A percentile compares a stretch with the other conserved stretches of the same genome.
Conservation (phyloP, 1,284 basidiomycete genomes). For the Melampsora americana region DNA sequence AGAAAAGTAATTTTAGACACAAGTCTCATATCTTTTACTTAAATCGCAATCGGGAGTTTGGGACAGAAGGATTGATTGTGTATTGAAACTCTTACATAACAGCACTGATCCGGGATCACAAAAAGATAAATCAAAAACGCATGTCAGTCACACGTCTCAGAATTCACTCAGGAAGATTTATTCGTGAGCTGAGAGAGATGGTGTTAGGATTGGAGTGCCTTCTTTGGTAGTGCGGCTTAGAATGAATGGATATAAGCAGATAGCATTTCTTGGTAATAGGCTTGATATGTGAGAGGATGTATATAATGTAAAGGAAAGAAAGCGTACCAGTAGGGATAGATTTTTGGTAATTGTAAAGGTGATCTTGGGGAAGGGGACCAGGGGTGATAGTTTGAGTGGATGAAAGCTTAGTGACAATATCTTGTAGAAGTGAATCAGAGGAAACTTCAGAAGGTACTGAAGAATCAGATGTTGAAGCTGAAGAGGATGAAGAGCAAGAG, state of each 20-base stretch:
- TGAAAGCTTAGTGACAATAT: background rate
- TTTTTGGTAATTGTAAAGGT: constrained; percentile 21
- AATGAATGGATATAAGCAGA: background rate
- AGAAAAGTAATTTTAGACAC: background rate
- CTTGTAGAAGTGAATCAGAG: background rate
- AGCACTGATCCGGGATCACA: too few relatives aligned
- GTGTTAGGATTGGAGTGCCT: background rate
- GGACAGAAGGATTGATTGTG: background rate
- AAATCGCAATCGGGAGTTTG: background rate
- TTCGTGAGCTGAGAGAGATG: background rate
- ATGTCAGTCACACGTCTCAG: constrained; percentile 7
- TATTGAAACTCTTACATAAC: background rate
- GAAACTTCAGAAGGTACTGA: background rate
- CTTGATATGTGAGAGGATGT: background rate
- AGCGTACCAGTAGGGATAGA: constrained; percentile 32
- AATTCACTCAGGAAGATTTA: background rate
- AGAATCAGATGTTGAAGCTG: constrained; percentile 1
- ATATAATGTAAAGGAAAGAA: background rate
- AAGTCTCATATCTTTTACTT: background rate
- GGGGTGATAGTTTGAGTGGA: constrained; percentile 10
- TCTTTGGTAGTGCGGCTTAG: background rate
- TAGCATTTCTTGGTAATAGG: too few relatives aligned
- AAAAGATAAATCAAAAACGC: background rate
- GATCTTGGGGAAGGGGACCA: constrained; percentile 11
- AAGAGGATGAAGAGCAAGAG: background rate